Percentiles rank a stretch among this genome's conserved stretches.
Conservation (phyloP, 106 monocot species). For the Phalaenopsis equestris region DNA sequence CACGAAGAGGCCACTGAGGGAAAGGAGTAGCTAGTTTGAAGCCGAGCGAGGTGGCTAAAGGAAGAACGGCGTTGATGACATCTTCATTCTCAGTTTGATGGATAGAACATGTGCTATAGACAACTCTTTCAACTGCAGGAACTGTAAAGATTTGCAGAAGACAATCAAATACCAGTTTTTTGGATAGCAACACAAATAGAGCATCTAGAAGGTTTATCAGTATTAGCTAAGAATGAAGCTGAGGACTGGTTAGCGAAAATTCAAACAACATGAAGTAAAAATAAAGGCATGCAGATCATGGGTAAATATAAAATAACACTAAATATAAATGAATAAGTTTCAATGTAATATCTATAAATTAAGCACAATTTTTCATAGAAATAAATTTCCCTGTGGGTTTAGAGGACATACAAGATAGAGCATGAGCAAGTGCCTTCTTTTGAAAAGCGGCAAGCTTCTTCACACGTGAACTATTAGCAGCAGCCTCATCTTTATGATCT, state of each 20-base stretch:
- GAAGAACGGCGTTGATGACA: slow-evolving; percentile 66
- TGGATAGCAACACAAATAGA: no score
- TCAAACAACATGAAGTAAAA: no score
- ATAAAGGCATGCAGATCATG: neutral
- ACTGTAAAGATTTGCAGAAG: slow-evolving; percentile 31
- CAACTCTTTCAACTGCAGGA: slow-evolving; percentile 72
- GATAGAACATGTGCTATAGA: slow-evolving; percentile 95
- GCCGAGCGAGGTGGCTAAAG: slow-evolving; percentile 52
- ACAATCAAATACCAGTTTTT: neutral
- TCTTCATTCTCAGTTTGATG: slow-evolving; percentile 86
- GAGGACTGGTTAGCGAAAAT: no score
- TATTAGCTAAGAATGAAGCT: no score
- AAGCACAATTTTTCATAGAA: neutral
- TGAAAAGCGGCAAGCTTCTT: slow-evolving; percentile 79
- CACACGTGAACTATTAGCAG: slow-evolving; percentile 32
- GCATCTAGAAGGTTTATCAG: no score
- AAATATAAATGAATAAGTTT: neutral
- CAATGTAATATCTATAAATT: neutral
- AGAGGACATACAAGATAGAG: slow-evolving; percentile 71
- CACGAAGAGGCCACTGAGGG: slow-evolving; percentile 81
- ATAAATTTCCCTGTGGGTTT: neutral
- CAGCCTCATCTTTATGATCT: slow-evolving; percentile 19
- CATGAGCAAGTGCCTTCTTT: slow-evolving; percentile 73
- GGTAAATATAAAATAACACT: neutral
- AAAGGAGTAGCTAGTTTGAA: slow-evolving; percentile 74